Base-by-base conservation (phyloP, 2,329 filamentous ascomycete species). In the Xylaria sp. region DNA sequence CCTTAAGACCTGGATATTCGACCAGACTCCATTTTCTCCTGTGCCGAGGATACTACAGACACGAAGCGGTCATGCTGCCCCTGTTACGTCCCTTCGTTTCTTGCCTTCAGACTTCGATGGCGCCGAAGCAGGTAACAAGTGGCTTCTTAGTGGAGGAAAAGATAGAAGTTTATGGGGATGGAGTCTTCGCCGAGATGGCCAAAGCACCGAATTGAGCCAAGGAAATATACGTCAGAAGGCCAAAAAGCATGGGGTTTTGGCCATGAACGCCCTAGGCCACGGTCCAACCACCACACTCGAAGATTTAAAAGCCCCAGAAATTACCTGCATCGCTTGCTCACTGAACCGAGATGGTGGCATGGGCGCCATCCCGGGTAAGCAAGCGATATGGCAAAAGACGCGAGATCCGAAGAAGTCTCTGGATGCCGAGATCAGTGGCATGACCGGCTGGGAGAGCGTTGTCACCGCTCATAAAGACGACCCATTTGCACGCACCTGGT, bases 101-200 rank as follows among this genome's bases (percentile, higher is more conserved):
- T 82, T 98, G 31, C 95, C 95, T 0, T 90, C 94, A 0, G 91
- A 94, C 73, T 95, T 96, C 49, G 95, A 98, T 75, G 95, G 94
- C 18, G 90, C 94, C 7, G 95, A 98, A 74, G 90, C 91, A 52
- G 90, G 90, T 55, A 96, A 95, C 66, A 98, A 98, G 81, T 98
- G 95, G 95, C 84, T 98, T 7, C 85, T 99, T 64, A 98, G 94
- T 76, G 93, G 93, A 73, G 94, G 94, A 68, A 88, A 90, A 75
- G 97, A 99, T 77, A 89, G 94, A 73, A 98, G 94, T 80, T 85
- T 99, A 2, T 98, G 96, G 95, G 95, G 93, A 1, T 97, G 97
- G 90, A 98, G 94, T 86, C 83, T 99, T 79, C 92, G 96, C 52
- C 92, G 93, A 62, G 96, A 99, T 79, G 94, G 94, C 1, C 97